phyloP scores from a whole-genome alignment of 2,329 filamentous ascomycete genomes.

The Calonectria ilicicola region DNA sequence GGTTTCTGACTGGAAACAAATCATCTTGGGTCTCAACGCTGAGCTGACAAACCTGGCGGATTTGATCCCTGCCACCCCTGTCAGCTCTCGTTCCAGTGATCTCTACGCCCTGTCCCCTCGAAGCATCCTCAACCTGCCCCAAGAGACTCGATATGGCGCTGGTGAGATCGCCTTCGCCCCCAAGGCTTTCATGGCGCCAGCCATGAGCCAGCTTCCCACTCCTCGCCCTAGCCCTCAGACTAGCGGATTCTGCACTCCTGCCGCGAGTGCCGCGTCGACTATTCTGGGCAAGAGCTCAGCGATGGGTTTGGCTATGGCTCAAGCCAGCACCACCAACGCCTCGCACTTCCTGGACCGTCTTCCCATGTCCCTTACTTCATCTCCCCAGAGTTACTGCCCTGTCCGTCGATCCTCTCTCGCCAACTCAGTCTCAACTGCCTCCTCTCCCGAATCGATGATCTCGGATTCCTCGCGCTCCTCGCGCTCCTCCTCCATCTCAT shows the following conservation, averaged over 20 bases:
- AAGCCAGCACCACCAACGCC: conserved; percentile 59
- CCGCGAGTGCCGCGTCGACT: conserved; percentile 65
- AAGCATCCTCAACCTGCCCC: conserved; percentile 58
- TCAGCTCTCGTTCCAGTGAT: conserved; percentile 47
- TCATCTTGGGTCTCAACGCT: conserved; percentile 68
- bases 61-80: conserved; percentile 54
- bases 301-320: conserved; percentile 72
- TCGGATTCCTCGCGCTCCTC: conserved; percentile 72
- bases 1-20: conserved; percentile 67
- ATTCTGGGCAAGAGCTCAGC: conserved; percentile 64
- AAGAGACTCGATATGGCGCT: conserved; percentile 53
- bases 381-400: conserved; percentile 62
- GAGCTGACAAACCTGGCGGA: conserved; percentile 70
- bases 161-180: conserved; percentile 54
- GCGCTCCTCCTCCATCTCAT: conserved; percentile 74
- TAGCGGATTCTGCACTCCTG: conserved; percentile 70
- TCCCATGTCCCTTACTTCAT: conserved; percentile 60
- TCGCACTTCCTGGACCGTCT: conserved; percentile 66
- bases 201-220: conserved; percentile 68
- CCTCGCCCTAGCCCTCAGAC: conserved; percentile 69
- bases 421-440: conserved; percentile 71
- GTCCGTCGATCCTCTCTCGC: conserved; percentile 72
- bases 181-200: conserved; percentile 55
- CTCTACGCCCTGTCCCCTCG: conserved; percentile 54
- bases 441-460: conserved; percentile 76